phyloP scores from a whole-genome alignment of 2,329 filamentous ascomycete species.

The Beauveria varroae region DNA sequence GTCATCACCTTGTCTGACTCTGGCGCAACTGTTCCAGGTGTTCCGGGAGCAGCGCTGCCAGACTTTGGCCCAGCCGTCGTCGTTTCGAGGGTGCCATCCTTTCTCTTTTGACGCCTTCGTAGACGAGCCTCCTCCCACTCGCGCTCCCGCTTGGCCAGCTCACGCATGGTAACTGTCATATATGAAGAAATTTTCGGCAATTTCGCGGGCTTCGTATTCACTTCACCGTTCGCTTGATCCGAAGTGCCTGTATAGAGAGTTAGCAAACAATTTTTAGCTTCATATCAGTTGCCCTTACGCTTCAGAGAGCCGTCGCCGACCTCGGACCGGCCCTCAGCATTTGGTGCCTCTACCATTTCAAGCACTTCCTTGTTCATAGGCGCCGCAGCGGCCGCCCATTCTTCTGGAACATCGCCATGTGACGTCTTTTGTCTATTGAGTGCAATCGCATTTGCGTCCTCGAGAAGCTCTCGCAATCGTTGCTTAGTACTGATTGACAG shows the following conservation, averaged over 20 bases:
- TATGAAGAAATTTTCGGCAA: constrained; percentile 43
- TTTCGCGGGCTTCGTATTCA: constrained; percentile 39
- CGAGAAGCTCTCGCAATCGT: constrained; percentile 64
- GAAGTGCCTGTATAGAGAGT: constrained; percentile 30
- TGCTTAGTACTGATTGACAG: constrained; percentile 79
- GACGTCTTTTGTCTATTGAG: constrained; percentile 67
- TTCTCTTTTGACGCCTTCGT: constrained; percentile 57
- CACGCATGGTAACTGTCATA: constrained; percentile 48
- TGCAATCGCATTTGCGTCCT: constrained; percentile 67
- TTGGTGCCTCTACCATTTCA: constrained; percentile 21
- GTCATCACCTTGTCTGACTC: constrained; percentile 63
- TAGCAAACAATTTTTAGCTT: neutral
- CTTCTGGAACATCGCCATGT: constrained; percentile 68
- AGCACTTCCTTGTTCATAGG: constrained; percentile 36
- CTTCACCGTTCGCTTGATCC: constrained; percentile 24
- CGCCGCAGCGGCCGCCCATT: constrained; percentile 66
- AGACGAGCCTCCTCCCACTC: constrained; percentile 66
- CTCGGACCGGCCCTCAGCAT: constrained; percentile 19
- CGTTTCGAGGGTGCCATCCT: constrained; percentile 47
- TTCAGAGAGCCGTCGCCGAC: constrained; percentile 48
- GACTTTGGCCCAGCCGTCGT: constrained; percentile 41
- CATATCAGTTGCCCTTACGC: constrained; percentile 40
- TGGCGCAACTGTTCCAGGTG: constrained; percentile 54
- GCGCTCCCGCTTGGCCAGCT: constrained; percentile 57
- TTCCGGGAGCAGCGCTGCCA: constrained; percentile 51